Base-by-base conservation (phyloP, 306 rosid species). In the Rubus parviflorus region DNA sequence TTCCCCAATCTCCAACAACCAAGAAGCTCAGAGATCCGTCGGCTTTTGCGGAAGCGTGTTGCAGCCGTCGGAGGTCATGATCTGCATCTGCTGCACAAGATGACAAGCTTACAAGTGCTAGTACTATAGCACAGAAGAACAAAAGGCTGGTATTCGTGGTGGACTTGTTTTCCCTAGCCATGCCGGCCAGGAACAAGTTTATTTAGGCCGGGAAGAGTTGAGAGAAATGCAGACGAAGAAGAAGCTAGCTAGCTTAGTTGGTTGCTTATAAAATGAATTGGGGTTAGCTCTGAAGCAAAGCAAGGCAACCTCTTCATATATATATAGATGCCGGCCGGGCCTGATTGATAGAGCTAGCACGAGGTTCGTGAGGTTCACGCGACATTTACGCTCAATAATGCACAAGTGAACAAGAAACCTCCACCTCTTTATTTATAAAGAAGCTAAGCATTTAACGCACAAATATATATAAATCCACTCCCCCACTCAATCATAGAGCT, bases 1-100 rank as follows among this genome's bases (percentile, higher is more conserved):
- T 82, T 81, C 95, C 97, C 97, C 97, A 92, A 6, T 89, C 97
- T 52, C 97, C 97, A 35, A 92, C 53, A 4, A 88, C 88, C 77
- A 92, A 48, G 69, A 89, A 74, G 75, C 85, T 84, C 0, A 92
- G 84, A 61, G 92, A 65, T 4, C 81, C 64, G 42, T 82, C 80
- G 47, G 77, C 25, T 73, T 85, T 79, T 2, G 45, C n/a, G 8
- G 68, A 38, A 40, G 43, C 40, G 54, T 85, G 87, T 30, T 60
- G 40, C 37, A 91, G 65, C 51, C 73, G 76, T 7, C 8, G 81
- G 45, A 89, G 86, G 57, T 85, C 70, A 42, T 42, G 51, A 66
- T 66, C 35, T 42, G 35, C 71, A 42, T 64, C 77, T 25, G 45
- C 77, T 22, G 68, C 11, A 58, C 7, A 20, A 37, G 63, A 38